phyloP scores from a whole-genome alignment of 345 rosid genomes.

The Salix exigua region DNA sequence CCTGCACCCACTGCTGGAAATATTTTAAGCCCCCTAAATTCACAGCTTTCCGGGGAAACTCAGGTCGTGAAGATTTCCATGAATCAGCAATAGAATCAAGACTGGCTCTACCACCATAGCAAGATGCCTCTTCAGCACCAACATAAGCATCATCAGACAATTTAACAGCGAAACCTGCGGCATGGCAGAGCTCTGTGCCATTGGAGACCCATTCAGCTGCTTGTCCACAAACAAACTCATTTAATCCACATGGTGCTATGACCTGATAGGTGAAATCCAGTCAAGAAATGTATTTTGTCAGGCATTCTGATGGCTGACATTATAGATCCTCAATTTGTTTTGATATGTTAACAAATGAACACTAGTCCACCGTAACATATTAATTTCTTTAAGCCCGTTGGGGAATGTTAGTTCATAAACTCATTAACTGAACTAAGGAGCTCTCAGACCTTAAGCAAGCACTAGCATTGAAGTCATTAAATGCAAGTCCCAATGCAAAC shows the following conservation, averaged over 20 bases:
- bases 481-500: background rate
- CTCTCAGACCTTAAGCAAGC: constrained; percentile 6
- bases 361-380: background rate
- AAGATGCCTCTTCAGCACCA: constrained; percentile 43
- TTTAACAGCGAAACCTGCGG: constrained; percentile 75
- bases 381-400: background rate
- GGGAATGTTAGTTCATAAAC: background rate
- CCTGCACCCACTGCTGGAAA: constrained; percentile 49
- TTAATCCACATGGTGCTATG: constrained; percentile 74
- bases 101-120: constrained; percentile 84
- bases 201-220: constrained; percentile 79
- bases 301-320: constrained; percentile 1
- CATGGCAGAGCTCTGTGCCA: constrained; percentile 77
- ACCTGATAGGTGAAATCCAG: constrained; percentile 39
- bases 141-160: constrained; percentile 16
- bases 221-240: constrained; percentile 72
- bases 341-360: background rate
- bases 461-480: background rate
- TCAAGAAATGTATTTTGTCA: constrained; percentile 16
- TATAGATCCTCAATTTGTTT: background rate
- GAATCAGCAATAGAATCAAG: constrained; percentile 74
- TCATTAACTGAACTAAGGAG: constrained; percentile 1
- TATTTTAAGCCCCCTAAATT: constrained; percentile 29
- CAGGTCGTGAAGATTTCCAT: constrained; percentile 48
- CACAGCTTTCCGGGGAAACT: constrained; percentile 32